Conservation (phyloP, 164 flowering plant genomes). For the Nelumbo lutea region DNA sequence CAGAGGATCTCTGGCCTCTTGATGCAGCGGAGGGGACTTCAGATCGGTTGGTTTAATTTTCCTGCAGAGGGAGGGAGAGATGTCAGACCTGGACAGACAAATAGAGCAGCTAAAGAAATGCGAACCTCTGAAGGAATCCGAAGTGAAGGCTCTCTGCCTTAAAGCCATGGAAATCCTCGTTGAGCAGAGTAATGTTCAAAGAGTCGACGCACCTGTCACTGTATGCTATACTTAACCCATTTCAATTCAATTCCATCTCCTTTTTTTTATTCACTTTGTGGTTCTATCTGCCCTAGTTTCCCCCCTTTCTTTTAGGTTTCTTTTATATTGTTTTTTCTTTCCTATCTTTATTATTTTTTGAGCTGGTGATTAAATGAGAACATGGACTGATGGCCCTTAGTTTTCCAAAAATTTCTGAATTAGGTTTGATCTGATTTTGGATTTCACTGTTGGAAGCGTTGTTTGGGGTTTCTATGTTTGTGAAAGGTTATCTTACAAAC, state of each 20-base stretch:
- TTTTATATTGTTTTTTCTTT: not conserved
- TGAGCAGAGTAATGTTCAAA: constrained; percentile 93
- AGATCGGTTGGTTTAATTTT: not conserved
- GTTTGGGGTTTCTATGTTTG: constrained; percentile 3
- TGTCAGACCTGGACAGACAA: constrained; percentile 96
- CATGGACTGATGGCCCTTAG: not conserved
- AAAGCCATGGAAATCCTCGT: constrained; percentile 99
- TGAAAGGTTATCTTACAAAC: not conserved
- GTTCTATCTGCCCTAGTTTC: not conserved
- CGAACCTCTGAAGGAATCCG: constrained; percentile 92
- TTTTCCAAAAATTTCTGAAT: not conserved
- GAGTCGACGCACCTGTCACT: constrained; percentile 96
- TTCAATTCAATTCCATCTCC: not conserved
- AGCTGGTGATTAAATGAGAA: not conserved
- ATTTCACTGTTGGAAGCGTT: constrained; percentile 1
- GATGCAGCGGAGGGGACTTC: not conserved
- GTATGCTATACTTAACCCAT: constrained; percentile 30
- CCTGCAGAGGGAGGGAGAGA: constrained; percentile 19
- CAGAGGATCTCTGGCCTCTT: not conserved
- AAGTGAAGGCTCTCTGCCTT: constrained; percentile 90
- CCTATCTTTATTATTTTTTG: not conserved
- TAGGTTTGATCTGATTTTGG: constrained; percentile 7
- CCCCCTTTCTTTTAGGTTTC: not conserved
- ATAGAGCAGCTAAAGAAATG: constrained; percentile 94
- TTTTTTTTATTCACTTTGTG: not conserved